Conservation (phyloP, 192 early-diverging fungal species). For the Nowakowskiella sp. region DNA sequence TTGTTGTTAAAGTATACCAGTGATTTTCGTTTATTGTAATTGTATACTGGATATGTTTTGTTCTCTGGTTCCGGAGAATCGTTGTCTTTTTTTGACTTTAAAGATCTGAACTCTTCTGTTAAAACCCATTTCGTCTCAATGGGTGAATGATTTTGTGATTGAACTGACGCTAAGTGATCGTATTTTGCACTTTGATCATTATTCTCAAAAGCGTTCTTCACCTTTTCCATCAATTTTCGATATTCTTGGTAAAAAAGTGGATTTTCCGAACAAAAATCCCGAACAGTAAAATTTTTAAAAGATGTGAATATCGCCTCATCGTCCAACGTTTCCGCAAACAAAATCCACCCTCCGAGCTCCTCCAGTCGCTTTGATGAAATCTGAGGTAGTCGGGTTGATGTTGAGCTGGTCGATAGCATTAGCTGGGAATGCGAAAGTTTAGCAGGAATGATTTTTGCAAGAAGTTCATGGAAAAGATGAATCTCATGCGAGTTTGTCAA, state of each 20-base stretch:
- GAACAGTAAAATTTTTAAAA: slow-evolving; percentile 25
- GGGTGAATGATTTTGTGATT: neutral
- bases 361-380: neutral
- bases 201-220: slow-evolving; percentile 6
- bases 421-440: too few species aligned
- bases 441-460: too few species aligned
- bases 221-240: slow-evolving; percentile 19
- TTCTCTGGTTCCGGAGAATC: too few species aligned
- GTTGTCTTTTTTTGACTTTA: too few species aligned
- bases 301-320: slow-evolving; percentile 19
- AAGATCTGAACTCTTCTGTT: too few species aligned
- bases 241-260: slow-evolving; percentile 29
- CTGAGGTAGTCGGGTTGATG: neutral
- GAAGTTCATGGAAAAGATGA: too few species aligned
- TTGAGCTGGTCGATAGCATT: too few species aligned
- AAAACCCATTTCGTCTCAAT: too few species aligned
- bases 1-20: too few species aligned
- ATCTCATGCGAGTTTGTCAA: too few species aligned
- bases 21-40: too few species aligned
- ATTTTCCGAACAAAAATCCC: slow-evolving; percentile 26
- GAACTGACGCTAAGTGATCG: neutral
- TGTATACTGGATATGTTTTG: too few species aligned
- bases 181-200: neutral
- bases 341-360: neutral
- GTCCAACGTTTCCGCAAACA: slow-evolving; percentile 20